These are phyloP conservation scores for Medicago ruthenica DNA, from an alignment of 306 rosid species.

Conservation along the genomic window DNA sequence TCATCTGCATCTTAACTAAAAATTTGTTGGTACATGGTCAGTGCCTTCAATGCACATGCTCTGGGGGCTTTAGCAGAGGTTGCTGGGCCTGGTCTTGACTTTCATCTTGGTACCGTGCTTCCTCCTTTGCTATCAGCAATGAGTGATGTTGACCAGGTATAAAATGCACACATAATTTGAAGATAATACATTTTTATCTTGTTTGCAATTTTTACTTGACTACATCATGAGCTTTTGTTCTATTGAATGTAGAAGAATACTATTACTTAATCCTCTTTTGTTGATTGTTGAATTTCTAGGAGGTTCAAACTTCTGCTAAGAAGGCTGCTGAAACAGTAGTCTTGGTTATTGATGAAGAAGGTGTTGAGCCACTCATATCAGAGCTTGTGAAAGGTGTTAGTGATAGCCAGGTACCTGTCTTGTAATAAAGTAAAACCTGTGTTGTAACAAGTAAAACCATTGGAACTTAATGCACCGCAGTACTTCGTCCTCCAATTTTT, in stretches of 20 bases:
- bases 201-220: constrained; percentile 21
- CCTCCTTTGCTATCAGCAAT: constrained; percentile 91
- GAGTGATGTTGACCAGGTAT: constrained; percentile 73
- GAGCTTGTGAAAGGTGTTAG: constrained; percentile 82
- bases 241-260: constrained; percentile 19
- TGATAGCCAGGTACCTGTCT: constrained; percentile 75
- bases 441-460: neutral
- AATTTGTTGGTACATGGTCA: constrained; percentile 43
- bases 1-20: constrained; percentile 19
- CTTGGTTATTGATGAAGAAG: constrained; percentile 88
- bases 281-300: constrained; percentile 59
- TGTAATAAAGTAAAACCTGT: constrained; percentile 3
- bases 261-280: constrained; percentile 31
- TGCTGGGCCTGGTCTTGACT: constrained; percentile 89
- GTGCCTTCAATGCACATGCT: constrained; percentile 97
- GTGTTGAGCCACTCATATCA: constrained; percentile 78
- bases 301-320: constrained; percentile 80
- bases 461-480: neutral
- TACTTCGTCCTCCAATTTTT: neutral
- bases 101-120: constrained; percentile 85
- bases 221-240: constrained; percentile 5
- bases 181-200: constrained; percentile 28
- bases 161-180: constrained; percentile 15
- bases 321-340: constrained; percentile 93
- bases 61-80: constrained; percentile 98